Conservation (phyloP, 805 yeast genomes). For the Yarrowia alimentaria region DNA sequence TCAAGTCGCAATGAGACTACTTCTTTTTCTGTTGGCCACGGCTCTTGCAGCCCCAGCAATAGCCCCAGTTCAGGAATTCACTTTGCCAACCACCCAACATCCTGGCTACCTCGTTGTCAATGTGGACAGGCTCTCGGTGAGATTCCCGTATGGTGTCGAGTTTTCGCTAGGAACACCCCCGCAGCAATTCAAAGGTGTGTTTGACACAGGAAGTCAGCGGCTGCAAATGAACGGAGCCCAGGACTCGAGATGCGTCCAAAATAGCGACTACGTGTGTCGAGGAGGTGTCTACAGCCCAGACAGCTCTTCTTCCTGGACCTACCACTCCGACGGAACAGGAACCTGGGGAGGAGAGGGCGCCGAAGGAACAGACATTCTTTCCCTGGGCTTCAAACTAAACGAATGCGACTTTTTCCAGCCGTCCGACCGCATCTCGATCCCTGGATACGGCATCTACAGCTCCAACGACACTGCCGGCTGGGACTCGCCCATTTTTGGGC, state of each 20-base stretch:
- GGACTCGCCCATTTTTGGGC: slow-evolving; percentile 19
- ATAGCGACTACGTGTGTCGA: slow-evolving; percentile 13
- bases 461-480: slow-evolving; percentile 22
- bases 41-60: slow-evolving; percentile 5
- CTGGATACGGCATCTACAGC: slow-evolving; percentile 18
- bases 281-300: slow-evolving; percentile 18
- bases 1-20: background rate
- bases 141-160: slow-evolving; percentile 24
- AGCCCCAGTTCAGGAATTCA: slow-evolving; percentile 1
- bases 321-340: slow-evolving; percentile 1
- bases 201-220: slow-evolving; percentile 18
- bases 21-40: background rate
- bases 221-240: slow-evolving; percentile 17
- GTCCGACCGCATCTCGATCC: background rate
- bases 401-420: slow-evolving; percentile 7
- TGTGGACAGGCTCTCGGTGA: slow-evolving; percentile 15
- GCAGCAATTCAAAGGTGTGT: slow-evolving; percentile 17
- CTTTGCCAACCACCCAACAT: background rate
- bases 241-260: slow-evolving; percentile 15
- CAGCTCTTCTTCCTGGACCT: slow-evolving; percentile 2
- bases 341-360: slow-evolving; percentile 25
- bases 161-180: slow-evolving; percentile 14
- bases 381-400: slow-evolving; percentile 1
- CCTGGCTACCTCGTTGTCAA: slow-evolving; percentile 9
- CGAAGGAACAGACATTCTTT: slow-evolving; percentile 12